These are phyloP conservation scores for Xylariomycetidae sp. DNA, from an alignment of 2,329 filamentous ascomycete species.

Conservation along the genomic window DNA sequence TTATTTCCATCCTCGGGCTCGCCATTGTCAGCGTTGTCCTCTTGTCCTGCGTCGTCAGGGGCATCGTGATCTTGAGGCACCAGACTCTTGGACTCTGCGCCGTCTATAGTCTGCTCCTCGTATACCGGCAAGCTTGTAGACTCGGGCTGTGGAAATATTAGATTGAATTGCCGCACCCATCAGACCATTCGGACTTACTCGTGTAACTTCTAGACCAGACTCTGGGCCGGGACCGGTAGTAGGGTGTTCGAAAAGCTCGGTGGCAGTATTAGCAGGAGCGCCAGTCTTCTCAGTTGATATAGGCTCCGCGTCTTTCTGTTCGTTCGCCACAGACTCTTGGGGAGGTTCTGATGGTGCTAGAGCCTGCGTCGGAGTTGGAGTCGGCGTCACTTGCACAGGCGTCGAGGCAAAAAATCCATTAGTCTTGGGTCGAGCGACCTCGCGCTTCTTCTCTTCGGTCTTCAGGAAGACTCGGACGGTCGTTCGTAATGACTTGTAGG, in stretches of 20 bases:
- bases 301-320: slow-evolving; percentile 8
- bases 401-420: slow-evolving; percentile 36
- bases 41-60: slow-evolving; percentile 14
- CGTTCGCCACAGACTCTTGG: slow-evolving; percentile 8
- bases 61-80: slow-evolving; percentile 2
- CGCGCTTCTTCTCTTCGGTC: slow-evolving; percentile 85
- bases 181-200: no score
- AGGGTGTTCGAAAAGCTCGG: no score
- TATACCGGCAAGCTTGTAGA: no score
- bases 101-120: no score
- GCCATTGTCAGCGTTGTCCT: slow-evolving; percentile 22
- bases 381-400: slow-evolving; percentile 36
- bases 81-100: neutral
- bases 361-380: slow-evolving; percentile 28
- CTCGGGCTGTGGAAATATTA: no score
- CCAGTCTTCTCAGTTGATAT: slow-evolving; percentile 7
- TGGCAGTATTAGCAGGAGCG: slow-evolving; percentile 7
- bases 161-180: no score
- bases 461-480: slow-evolving; percentile 90
- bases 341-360: slow-evolving; percentile 18
- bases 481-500: slow-evolving; percentile 85
- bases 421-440: slow-evolving; percentile 52
- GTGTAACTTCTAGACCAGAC: slow-evolving; percentile 9
- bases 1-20: slow-evolving; percentile 27
- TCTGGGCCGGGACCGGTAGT: no score